These are phyloP conservation scores for Apiospora aurea DNA, from an alignment of 2,329 filamentous ascomycete species.

Conservation along the genomic window DNA sequence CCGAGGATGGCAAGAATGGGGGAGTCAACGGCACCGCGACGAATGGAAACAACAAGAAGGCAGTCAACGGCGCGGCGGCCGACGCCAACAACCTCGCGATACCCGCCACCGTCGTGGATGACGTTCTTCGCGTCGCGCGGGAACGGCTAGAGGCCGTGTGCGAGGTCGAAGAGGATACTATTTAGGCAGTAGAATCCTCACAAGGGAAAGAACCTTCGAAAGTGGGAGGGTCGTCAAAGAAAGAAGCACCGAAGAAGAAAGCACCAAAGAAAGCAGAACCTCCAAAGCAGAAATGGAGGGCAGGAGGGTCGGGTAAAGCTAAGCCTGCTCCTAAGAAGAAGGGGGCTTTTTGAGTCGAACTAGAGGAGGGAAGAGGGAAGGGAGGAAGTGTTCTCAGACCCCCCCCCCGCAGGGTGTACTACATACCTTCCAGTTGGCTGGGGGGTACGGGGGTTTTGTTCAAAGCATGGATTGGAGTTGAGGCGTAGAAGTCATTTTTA, in stretches of 20 bases:
- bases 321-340: not conserved
- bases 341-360: not conserved
- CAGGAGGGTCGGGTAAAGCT: not conserved
- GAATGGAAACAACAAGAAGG: slow-evolving; percentile 38
- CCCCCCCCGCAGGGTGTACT: not conserved
- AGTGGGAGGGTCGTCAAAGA: not conserved
- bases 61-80: slow-evolving; percentile 30
- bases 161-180: slow-evolving; percentile 44
- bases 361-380: not conserved
- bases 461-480: slow-evolving; percentile 21
- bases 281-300: too few species aligned
- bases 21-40: slow-evolving; percentile 30
- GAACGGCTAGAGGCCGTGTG: slow-evolving; percentile 63
- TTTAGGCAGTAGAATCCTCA: not conserved
- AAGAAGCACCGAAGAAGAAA: too few species aligned
- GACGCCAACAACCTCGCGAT: slow-evolving; percentile 57
- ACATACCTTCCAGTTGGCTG: not conserved
- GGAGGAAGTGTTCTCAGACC: not conserved
- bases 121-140: slow-evolving; percentile 65
- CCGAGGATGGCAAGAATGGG: slow-evolving; percentile 25
- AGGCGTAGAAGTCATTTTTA: slow-evolving; percentile 17
- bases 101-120: slow-evolving; percentile 65
- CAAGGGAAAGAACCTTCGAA: not conserved
- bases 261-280: too few species aligned
- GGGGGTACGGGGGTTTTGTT: not conserved